Evolutionary conservation across 129 eudicot genomes (phyloP), one percentile per base, ranked within the genome.

Genomic region (Ambrosia artemisiifolia): DNA sequence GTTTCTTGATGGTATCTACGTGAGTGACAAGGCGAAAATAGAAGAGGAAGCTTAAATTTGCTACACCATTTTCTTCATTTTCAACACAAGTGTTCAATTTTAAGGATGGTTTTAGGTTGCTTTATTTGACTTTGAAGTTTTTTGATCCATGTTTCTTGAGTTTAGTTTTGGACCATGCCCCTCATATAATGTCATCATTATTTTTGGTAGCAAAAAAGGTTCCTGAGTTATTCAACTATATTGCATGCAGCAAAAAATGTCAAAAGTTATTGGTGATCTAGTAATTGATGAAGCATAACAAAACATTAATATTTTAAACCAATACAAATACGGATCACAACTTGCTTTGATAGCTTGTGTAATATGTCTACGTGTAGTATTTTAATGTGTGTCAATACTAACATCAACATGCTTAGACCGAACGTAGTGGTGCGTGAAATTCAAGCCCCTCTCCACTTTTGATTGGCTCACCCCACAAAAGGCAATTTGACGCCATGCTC

Each of bases 1-100:
- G 85, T 90, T 90, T 77, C 91, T 87, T 81, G 96, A 90, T 32
- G 96, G 96, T 78, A 85, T 87, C 69, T 90, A 90, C 11, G 94
- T 90, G 54, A 87, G 93, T 11, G 96, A 90, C 85, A 90, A 90
- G 87, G 96, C 84, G 59, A 77, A 81, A 33, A 87, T 89, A 3
- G 81, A 78, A 35, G 79, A 50, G 33, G 88, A 83, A 16, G 67
- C 73, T 70, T 78, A 75, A 91, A 71, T 49, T 63, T 36, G 38
- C 24, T 51, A 19, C 59, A 51, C 19, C 11, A 51, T 55, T 55
- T 55, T 10, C 34, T 55, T 55, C n/a, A 20, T 55, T 55, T 55
- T 55, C 62, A 55, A 55, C 62, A 55, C 62, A 55, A 55, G 62
- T 20, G 34, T 55, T 55, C 13, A 19, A 55, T 55, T 55, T 49